Conservation (phyloP, 139 green algal genomes). For the Diplosphaera chodatii region DNA sequence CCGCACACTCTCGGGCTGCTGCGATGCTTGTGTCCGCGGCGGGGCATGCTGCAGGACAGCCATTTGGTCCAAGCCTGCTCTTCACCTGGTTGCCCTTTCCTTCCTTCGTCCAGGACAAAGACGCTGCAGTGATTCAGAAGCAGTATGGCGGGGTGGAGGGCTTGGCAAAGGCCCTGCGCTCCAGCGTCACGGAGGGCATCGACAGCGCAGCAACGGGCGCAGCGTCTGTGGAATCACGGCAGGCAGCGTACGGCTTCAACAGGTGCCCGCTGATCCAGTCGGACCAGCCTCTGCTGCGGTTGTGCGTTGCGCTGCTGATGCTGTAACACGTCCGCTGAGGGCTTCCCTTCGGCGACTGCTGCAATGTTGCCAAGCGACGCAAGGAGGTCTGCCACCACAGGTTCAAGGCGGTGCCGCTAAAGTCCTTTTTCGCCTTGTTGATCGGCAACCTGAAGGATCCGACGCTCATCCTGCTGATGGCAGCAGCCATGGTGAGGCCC, state of each 20-base stretch:
- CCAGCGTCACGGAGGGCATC: conserved; percentile 35
- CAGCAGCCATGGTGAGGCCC: conserved; percentile 53
- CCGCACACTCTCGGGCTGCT: too few species aligned
- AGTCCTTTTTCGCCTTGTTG: conserved; percentile 62
- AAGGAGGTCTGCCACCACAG: too few species aligned
- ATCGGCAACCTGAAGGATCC: conserved; percentile 73
- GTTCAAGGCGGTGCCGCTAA: conserved; percentile 32
- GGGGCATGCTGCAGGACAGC: too few species aligned
- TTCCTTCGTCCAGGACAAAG: conserved; percentile 77
- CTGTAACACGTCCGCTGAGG: background rate
- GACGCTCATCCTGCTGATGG: conserved; percentile 87
- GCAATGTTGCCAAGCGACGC: too few species aligned
- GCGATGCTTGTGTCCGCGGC: too few species aligned
- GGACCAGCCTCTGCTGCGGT: too few species aligned
- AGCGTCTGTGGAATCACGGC: conserved; percentile 19
- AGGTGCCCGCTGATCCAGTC: background rate
- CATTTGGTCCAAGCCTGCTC: too few species aligned
- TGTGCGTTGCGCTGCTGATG: background rate
- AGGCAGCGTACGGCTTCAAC: conserved; percentile 61
- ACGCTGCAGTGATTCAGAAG: conserved; percentile 27
- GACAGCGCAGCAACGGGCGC: conserved; percentile 1
- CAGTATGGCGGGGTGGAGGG: conserved; percentile 46
- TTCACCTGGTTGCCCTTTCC: too few species aligned
- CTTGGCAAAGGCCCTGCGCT: conserved; percentile 51
- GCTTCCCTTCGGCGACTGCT: too few species aligned